Conservation (phyloP, 345 rosid species). For the Lumnitzera littorea region DNA sequence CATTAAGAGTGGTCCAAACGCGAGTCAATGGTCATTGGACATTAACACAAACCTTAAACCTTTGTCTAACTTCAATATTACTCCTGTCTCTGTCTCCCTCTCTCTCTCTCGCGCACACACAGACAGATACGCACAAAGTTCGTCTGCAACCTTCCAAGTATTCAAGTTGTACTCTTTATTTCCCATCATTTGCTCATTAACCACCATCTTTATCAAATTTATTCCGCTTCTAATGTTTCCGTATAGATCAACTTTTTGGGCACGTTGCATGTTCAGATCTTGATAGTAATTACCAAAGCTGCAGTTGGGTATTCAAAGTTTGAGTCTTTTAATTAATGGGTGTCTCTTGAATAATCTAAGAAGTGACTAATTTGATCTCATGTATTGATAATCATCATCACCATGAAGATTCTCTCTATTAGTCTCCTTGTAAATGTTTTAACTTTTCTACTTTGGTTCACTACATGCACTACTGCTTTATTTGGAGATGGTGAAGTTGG, state of each 20-base stretch:
- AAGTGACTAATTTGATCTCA: not conserved
- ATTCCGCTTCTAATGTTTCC: no score
- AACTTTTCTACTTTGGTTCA: constrained; percentile 14
- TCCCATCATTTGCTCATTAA: not conserved
- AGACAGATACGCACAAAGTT: not conserved
- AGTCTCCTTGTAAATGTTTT: constrained; percentile 14
- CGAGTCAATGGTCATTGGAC: no score
- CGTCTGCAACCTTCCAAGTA: not conserved
- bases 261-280: constrained; percentile 4
- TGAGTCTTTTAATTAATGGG: constrained; percentile 12
- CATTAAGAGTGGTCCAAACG: no score
- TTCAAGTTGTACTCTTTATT: not conserved
- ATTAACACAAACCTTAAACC: no score
- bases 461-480: constrained; percentile 14
- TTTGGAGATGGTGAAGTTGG: constrained; percentile 10
- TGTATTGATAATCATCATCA: constrained; percentile 7
- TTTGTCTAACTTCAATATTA: not conserved
- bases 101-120: no score
- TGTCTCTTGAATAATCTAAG: constrained; percentile 6
- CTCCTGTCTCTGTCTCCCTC: constrained; percentile 2
- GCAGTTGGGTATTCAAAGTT: constrained; percentile 18
- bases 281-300: constrained; percentile 5
- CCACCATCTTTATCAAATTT: no score
- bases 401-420: constrained; percentile 19
- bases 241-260: not conserved